A percentile compares a stretch with the other conserved stretches of the same genome.
These are phyloP conservation scores for Tulasnella sp. DNA, from an alignment of 768 basidiomycete species.

Conservation along the genomic window DNA sequence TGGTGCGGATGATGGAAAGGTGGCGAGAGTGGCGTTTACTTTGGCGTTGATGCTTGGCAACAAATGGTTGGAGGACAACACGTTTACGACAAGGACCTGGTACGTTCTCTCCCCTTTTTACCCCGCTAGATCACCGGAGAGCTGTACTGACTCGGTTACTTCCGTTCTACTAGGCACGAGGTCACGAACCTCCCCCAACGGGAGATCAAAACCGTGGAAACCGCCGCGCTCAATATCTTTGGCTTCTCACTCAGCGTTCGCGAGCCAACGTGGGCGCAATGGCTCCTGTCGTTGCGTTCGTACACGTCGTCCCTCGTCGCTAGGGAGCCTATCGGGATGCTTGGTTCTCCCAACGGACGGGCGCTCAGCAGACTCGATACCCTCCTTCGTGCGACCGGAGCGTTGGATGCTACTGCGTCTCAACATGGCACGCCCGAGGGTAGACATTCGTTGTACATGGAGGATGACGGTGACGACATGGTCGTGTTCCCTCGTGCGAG, in stretches of 20 bases:
- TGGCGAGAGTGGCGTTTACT: slow-evolving; percentile 18
- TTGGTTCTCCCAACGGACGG: background rate
- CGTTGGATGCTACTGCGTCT: background rate
- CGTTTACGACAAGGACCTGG: slow-evolving; percentile 25
- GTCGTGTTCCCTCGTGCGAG: background rate
- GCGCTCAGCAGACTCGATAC: background rate
- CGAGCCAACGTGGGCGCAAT: background rate
- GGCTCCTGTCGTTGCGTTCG: slow-evolving; percentile 1
- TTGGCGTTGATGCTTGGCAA: slow-evolving; percentile 25
- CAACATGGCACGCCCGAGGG: background rate
- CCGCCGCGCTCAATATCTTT: slow-evolving; percentile 5
- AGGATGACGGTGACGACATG: background rate
- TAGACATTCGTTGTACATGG: background rate
- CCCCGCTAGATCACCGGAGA: background rate
- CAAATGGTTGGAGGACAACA: slow-evolving; percentile 28
- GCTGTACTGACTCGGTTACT: background rate
- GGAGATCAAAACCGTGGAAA: slow-evolving; percentile 5
- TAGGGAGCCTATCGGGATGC: slow-evolving; percentile 5
- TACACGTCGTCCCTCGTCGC: slow-evolving; percentile 1
- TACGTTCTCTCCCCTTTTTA: slow-evolving; percentile 10
- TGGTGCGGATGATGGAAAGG: slow-evolving; percentile 1
- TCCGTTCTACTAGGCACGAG: slow-evolving; percentile 7
- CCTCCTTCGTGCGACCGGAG: background rate
- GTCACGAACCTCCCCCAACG: slow-evolving; percentile 7
- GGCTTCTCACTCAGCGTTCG: slow-evolving; percentile 3